These are phyloP conservation scores for Chlamydomonas sp. DNA, from an alignment of 139 green algal genomes.

Conservation along the genomic window DNA sequence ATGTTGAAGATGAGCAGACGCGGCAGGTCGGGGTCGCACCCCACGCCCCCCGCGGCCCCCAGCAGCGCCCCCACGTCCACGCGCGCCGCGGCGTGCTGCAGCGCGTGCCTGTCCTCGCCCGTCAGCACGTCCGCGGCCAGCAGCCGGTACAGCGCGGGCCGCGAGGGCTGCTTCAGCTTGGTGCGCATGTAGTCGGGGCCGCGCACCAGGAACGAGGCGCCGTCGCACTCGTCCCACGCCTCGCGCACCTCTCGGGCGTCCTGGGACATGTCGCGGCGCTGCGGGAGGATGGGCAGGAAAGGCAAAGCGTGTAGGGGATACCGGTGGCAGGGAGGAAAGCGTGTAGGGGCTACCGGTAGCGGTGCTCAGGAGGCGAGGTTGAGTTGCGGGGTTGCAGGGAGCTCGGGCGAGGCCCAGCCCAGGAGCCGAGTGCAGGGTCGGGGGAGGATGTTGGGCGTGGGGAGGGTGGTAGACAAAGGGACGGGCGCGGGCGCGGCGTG, in stretches of 20 bases:
- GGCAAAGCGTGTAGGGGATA: neutral
- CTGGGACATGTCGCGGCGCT: neutral
- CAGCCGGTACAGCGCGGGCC: conserved; percentile 74
- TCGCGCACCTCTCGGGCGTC: conserved; percentile 6
- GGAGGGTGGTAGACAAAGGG: no score
- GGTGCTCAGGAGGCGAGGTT: neutral
- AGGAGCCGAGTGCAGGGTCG: no score
- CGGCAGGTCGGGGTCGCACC: conserved; percentile 59
- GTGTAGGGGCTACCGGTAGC: neutral
- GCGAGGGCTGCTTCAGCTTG: conserved; percentile 59
- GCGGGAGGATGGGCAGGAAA: neutral
- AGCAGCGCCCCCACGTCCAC: neutral
- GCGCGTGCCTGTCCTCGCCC: conserved; percentile 70
- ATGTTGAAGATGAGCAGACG: conserved; percentile 87
- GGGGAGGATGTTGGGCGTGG: no score
- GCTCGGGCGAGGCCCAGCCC: no score
- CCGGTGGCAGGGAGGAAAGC: neutral
- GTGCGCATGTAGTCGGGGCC: conserved; percentile 71
- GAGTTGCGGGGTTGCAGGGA: no score
- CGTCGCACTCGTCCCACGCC: conserved; percentile 18
- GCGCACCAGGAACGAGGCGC: conserved; percentile 64
- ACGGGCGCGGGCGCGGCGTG: no score
- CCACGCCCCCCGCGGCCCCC: neutral
- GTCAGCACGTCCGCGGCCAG: conserved; percentile 77
- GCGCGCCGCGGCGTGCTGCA: conserved; percentile 5